Evolutionary conservation across 768 basidiomycete species (phyloP).

Genomic region (Russula abietina): DNA sequence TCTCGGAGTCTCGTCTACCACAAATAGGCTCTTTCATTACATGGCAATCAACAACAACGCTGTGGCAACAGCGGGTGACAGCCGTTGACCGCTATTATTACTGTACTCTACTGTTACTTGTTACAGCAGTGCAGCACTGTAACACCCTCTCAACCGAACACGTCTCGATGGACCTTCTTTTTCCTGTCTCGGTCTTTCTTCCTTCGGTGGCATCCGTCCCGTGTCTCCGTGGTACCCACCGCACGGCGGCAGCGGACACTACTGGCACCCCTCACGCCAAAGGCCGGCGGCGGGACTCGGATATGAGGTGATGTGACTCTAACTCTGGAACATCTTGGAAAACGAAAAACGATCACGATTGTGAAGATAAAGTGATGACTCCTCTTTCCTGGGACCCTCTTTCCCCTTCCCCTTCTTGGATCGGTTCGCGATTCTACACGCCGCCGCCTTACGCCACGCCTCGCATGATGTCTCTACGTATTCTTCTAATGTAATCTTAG

Average conservation of each 20-base stretch:
- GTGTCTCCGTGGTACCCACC: background rate
- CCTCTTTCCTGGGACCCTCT: background rate
- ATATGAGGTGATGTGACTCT: background rate
- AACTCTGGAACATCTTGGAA: background rate
- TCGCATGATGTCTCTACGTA: background rate
- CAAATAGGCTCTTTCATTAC: background rate
- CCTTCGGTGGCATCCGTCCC: slow-evolving; percentile 5
- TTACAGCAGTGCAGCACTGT: background rate
- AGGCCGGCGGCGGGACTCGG: slow-evolving; percentile 2
- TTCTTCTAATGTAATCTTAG: background rate
- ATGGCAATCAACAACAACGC: background rate
- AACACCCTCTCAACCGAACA: background rate
- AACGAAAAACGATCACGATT: background rate
- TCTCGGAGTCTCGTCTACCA: background rate
- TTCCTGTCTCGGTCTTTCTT: background rate
- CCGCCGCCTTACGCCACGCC: background rate
- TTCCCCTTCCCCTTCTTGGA: background rate
- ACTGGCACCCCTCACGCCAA: background rate
- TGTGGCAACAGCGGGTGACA: background rate
- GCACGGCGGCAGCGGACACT: background rate
- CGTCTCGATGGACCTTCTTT: background rate
- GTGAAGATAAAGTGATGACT: background rate
- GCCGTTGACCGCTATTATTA: background rate
- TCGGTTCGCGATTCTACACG: background rate
- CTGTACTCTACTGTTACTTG: background rate